phyloP scores from a whole-genome alignment of 495 filamentous ascomycete species.

The Margaritispora aquatica region DNA sequence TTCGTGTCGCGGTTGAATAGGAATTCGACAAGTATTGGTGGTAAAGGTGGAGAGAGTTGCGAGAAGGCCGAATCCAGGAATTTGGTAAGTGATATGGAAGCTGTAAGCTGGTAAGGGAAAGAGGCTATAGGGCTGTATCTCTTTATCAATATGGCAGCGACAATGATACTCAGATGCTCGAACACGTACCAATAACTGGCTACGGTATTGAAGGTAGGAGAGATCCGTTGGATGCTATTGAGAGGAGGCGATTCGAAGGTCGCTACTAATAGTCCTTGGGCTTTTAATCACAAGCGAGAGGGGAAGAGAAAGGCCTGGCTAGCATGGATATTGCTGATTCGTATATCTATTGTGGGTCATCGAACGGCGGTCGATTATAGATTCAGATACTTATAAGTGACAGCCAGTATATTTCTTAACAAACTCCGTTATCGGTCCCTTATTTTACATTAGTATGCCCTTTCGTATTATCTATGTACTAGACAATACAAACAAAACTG shows the following conservation, averaged over 20 bases:
- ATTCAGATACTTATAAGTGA: neutral
- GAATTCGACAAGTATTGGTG: conserved; percentile 1
- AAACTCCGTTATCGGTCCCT: conserved; percentile 8
- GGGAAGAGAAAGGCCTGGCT: conserved; percentile 4
- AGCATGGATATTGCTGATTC: conserved; percentile 3
- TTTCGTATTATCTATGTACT: too few species aligned
- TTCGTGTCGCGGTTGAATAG: neutral
- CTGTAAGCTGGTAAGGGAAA: neutral
- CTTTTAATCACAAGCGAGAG: conserved; percentile 6
- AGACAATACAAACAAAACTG: too few species aligned
- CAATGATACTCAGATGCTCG: conserved; percentile 8
- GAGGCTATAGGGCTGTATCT: conserved; percentile 5
- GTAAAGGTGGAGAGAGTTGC: conserved; percentile 9
- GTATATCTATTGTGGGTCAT: conserved; percentile 3
- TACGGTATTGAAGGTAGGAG: conserved; percentile 4
- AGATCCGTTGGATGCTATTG: conserved; percentile 4
- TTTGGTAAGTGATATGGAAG: conserved; percentile 1
- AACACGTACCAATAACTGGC: conserved; percentile 12
- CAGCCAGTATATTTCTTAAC: conserved; percentile 8
- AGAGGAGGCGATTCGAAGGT: conserved; percentile 11
- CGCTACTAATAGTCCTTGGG: conserved; percentile 5
- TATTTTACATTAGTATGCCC: conserved; percentile 6
- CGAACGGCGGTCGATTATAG: too few species aligned
- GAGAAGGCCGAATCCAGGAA: conserved; percentile 2
- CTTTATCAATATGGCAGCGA: conserved; percentile 12